A percentile compares a stretch with the other conserved stretches of the same genome.
phyloP scores from a whole-genome alignment of 495 filamentous ascomycete genomes.

The Penicillium crystallinum region DNA sequence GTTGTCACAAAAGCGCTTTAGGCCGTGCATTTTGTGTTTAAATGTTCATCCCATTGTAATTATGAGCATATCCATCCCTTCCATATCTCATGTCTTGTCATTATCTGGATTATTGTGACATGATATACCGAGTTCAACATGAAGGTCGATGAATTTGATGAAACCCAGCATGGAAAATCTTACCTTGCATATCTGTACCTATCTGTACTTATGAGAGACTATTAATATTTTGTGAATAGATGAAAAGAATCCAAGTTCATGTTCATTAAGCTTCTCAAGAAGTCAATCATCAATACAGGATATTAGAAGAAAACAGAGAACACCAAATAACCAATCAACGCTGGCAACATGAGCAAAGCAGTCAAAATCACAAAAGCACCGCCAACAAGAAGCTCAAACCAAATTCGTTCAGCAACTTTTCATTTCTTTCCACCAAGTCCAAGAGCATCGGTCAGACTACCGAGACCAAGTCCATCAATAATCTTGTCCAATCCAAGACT shows the following conservation, averaged over 20 bases:
- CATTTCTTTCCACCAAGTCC: constrained; percentile 38
- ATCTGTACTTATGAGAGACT: no score
- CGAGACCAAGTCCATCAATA: constrained; percentile 67
- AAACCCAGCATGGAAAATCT: neutral
- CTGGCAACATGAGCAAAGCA: neutral
- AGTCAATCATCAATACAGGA: neutral
- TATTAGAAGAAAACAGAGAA: neutral
- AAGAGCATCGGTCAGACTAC: constrained; percentile 51
- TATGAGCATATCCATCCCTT: constrained; percentile 1
- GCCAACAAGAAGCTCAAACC: neutral
- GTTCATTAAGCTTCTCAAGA: neutral
- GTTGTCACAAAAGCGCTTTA: neutral
- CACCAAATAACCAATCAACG: neutral
- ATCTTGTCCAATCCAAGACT: constrained; percentile 77
- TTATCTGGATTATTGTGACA: neutral
- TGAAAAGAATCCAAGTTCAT: neutral
- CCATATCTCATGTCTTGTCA: neutral
- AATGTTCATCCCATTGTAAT: constrained; percentile 5
- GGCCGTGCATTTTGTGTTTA: neutral
- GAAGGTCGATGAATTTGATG: constrained; percentile 2
- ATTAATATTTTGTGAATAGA: constrained; percentile 12
- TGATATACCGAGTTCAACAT: neutral
- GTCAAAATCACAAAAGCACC: neutral
- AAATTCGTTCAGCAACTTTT: constrained; percentile 5
- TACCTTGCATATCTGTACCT: constrained; percentile 6